Evolutionary conservation across 495 filamentous ascomycete species (phyloP).

Genomic region (Penicillium longicatenatum): DNA sequence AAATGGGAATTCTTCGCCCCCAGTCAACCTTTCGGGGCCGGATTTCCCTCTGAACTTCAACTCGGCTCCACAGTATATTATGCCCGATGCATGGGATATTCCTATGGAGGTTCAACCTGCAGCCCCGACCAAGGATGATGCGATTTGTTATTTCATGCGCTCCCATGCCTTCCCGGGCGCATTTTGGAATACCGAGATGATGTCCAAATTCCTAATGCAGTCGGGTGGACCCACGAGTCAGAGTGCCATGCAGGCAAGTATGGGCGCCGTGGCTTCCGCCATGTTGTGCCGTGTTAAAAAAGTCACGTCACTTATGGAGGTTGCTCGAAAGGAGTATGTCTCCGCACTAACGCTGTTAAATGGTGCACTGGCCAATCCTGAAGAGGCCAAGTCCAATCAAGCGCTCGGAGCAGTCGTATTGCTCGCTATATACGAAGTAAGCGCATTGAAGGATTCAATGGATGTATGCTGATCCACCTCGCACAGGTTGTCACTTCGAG

Average conservation of each 20-base stretch:
- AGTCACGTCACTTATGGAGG: constrained; percentile 33
- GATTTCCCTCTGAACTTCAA: constrained; percentile 18
- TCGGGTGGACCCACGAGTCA: constrained; percentile 23
- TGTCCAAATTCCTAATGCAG: constrained; percentile 27
- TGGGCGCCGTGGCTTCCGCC: constrained; percentile 53
- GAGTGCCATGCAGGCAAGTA: constrained; percentile 44
- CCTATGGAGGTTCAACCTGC: constrained; percentile 29
- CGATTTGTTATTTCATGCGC: constrained; percentile 45
- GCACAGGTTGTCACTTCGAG: constrained; percentile 51
- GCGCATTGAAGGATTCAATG: constrained; percentile 8
- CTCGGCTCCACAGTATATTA: constrained; percentile 16
- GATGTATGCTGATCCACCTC: not conserved
- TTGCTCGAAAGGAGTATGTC: constrained; percentile 50
- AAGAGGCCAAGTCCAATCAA: constrained; percentile 59
- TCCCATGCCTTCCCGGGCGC: constrained; percentile 42
- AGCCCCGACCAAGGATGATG: constrained; percentile 36
- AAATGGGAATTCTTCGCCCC: constrained; percentile 10
- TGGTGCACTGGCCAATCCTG: constrained; percentile 52
- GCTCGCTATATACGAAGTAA: constrained; percentile 53
- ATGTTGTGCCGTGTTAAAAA: constrained; percentile 48
- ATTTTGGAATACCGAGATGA: constrained; percentile 33
- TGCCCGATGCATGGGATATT: constrained; percentile 10
- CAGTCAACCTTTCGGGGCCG: constrained; percentile 11
- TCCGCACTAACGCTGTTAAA: constrained; percentile 52
- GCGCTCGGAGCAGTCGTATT: constrained; percentile 64